These are phyloP conservation scores for Plantago ovata DNA, from an alignment of 257 asterid species.

Conservation along the genomic window DNA sequence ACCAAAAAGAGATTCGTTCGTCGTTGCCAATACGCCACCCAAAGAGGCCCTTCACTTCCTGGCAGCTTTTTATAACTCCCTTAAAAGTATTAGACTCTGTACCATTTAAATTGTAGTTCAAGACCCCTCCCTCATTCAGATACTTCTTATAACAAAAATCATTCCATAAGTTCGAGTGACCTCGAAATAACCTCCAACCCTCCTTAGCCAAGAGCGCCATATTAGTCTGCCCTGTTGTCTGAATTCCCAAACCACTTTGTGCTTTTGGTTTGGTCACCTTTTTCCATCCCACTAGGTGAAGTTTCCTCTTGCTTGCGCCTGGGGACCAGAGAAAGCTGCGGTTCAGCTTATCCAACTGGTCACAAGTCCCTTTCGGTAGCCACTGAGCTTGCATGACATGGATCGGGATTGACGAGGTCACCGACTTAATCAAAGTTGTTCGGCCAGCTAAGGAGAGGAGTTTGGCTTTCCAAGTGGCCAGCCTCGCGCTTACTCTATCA, in stretches of 20 bases:
- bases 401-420: neutral
- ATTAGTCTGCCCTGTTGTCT: neutral
- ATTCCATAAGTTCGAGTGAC: neutral
- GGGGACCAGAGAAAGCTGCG: neutral
- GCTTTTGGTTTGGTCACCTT: neutral
- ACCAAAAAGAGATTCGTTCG: neutral
- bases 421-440: neutral
- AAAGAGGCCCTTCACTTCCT: neutral
- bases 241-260: neutral
- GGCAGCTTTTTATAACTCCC: too few relatives aligned
- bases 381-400: neutral
- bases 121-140: neutral
- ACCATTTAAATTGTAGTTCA: neutral
- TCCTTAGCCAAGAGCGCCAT: neutral
- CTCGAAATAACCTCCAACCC: neutral
- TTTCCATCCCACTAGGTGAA: too few relatives aligned
- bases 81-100: too few relatives aligned
- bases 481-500: neutral
- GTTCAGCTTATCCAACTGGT: neutral
- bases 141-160: too few relatives aligned
- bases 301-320: neutral
- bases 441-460: neutral
- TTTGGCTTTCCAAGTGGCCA: neutral
- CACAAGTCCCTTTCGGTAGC: neutral
- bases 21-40: neutral